Evolutionary conservation across 2,329 filamentous ascomycete genomes (phyloP), one percentile per base, ranked within the genome.

Genomic region (Alternaria solani): DNA sequence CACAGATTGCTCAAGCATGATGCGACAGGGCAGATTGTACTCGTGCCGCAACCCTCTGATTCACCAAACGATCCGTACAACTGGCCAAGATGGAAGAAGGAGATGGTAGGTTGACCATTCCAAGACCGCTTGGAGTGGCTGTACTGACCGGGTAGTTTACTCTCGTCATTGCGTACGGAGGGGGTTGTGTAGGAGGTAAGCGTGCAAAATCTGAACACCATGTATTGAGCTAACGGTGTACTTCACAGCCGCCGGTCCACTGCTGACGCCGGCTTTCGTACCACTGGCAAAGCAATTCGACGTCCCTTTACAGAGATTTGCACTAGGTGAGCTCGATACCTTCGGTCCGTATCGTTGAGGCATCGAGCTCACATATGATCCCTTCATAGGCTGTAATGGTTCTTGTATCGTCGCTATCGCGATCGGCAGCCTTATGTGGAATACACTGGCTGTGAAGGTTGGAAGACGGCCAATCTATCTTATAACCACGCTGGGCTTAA

Each of bases 11-110:
- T 71, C 34, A 71, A 71, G 51, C 69, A 70, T 39, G 69, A 71
- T 55, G 34, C 60, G 11, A 62, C 63, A 4, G 79, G 77, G 25
- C 55, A 72, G 41, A 84, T 81, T 7, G 80, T 84, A 28, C 76
- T 86, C 55, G 83, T 85, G 18, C 85, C 84, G 1, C 84, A 86
- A 68, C 84, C 84, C 0, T 82, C 80, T 51, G 80, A 67, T 41
- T 81, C 84, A 44, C 78, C 80, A 1, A 78, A 81, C 36, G 84
- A 87, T 61, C 84, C 84, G 0, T 76, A 86, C 53, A 86, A 86
- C 67, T 87, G 84, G 85, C 63, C 66, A 30, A 54, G 65, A 66
- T 68, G 68, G 68, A 66, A 70, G 57, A 72, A 72, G 42, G 68
- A 70, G 53, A 67, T 68, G 67, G 58, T 54, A 20, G 3, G 42